phyloP scores from a whole-genome alignment of 257 asterid species.

The Paraleonurus japonicus region DNA sequence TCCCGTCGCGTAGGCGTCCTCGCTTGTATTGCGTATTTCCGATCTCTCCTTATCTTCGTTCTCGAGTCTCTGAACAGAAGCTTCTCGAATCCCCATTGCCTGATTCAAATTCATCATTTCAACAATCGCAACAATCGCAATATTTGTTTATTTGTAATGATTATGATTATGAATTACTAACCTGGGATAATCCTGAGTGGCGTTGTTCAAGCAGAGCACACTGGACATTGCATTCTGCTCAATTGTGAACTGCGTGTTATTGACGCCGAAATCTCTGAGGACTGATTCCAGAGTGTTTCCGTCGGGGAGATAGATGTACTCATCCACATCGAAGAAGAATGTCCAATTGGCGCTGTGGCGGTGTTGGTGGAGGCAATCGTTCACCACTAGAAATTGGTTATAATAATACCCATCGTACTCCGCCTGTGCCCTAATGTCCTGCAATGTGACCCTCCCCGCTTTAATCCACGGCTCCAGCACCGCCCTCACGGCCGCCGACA shows the following conservation, averaged over 20 bases:
- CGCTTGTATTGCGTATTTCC: constrained; percentile 63
- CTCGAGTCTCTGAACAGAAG: constrained; percentile 48
- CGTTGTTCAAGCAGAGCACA: constrained; percentile 43
- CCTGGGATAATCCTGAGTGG: constrained; percentile 44
- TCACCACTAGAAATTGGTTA: constrained; percentile 63
- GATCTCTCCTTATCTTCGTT: constrained; percentile 47
- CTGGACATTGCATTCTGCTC: constrained; percentile 68
- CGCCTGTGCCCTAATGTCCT: constrained; percentile 53
- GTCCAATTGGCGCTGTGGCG: constrained; percentile 62
- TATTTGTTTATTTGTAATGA: no score
- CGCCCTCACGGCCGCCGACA: constrained; percentile 53
- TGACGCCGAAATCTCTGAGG: constrained; percentile 33
- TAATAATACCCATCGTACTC: constrained; percentile 62
- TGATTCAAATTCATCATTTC: neutral
- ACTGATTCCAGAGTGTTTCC: constrained; percentile 46
- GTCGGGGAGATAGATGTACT: constrained; percentile 51
- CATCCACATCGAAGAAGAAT: constrained; percentile 61
- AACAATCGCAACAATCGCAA: no score
- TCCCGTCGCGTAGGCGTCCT: constrained; percentile 50
- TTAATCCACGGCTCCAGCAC: constrained; percentile 60
- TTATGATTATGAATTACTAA: no score
- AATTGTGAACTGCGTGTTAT: constrained; percentile 60
- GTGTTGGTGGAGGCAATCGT: constrained; percentile 63
- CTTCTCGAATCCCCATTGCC: constrained; percentile 69
- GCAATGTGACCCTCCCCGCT: constrained; percentile 54